Evolutionary conservation across 306 rosid species (phyloP).

Genomic region (Benincasa hispida): DNA sequence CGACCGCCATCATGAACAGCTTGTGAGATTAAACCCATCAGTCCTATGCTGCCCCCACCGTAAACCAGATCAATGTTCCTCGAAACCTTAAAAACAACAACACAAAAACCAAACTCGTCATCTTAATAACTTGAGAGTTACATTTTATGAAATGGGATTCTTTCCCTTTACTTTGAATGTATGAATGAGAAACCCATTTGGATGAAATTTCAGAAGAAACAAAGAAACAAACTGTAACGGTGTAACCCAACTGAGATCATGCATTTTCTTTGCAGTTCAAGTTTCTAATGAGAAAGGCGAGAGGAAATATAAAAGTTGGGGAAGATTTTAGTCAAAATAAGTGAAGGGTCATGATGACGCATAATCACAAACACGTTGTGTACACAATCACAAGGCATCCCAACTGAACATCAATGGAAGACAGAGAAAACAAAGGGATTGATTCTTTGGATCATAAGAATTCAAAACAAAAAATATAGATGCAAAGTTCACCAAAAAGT

Average conservation of each 20-base stretch:
- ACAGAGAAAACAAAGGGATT: neutral
- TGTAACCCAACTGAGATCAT: neutral
- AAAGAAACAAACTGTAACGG: neutral
- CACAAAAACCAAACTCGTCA: neutral
- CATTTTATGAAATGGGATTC: neutral
- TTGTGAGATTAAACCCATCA: constrained; percentile 97
- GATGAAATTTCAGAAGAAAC: neutral
- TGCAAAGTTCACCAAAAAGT: neutral
- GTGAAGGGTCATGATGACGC: neutral
- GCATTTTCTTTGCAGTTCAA: neutral
- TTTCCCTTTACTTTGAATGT: neutral
- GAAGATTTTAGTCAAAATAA: neutral
- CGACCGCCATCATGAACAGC: constrained; percentile 99
- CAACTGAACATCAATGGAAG: neutral
- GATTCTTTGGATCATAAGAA: neutral
- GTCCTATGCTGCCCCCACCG: constrained; percentile 99
- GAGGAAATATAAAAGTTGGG: neutral
- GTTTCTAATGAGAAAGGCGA: neutral
- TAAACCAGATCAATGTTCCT: constrained; percentile 93
- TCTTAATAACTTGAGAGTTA: neutral
- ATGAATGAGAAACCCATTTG: neutral
- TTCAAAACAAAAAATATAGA: neutral
- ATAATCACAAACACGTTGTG: constrained; percentile 1
- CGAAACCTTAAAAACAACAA: constrained; percentile 46
- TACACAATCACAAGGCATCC: neutral